Evolutionary conservation across 2,329 filamentous ascomycete species (phyloP).

Genomic region (Zasmidium cellare): DNA sequence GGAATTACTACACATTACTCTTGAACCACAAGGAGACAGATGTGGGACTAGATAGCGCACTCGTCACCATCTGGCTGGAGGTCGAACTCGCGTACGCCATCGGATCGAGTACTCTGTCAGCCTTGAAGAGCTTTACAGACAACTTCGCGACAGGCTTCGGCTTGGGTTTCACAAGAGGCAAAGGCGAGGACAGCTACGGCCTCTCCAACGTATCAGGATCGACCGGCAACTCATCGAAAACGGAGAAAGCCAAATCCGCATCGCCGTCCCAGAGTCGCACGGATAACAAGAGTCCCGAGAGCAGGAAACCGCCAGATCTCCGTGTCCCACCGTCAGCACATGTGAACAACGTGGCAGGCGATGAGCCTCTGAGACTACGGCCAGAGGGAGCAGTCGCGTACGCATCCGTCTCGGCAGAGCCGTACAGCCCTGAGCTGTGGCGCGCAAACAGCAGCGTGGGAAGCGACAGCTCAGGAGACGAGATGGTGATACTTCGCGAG

Average conservation of each 20-base stretch:
- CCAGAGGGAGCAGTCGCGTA: constrained; percentile 17
- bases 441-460: constrained; percentile 16
- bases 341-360: background rate
- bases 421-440: constrained; percentile 9
- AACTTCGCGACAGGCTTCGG: constrained; percentile 44
- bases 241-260: constrained; percentile 14
- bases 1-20: constrained; percentile 36
- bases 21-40: constrained; percentile 29
- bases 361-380: constrained; percentile 17
- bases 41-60: constrained; percentile 33
- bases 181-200: constrained; percentile 30
- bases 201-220: constrained; percentile 27
- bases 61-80: constrained; percentile 38
- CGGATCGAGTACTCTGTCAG: constrained; percentile 43
- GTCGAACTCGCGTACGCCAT: constrained; percentile 43
- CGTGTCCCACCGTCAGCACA: constrained; percentile 3
- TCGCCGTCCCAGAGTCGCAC: constrained; percentile 7
- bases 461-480: constrained; percentile 22
- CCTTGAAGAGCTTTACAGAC: constrained; percentile 43
- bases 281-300: background rate
- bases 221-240: constrained; percentile 17
- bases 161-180: constrained; percentile 31
- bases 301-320: constrained; percentile 1
- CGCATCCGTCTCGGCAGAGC: constrained; percentile 21
- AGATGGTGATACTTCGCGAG: constrained; percentile 31